These are phyloP conservation scores for Pistacia vera DNA, from an alignment of 345 rosid genomes.

Conservation along the genomic window DNA sequence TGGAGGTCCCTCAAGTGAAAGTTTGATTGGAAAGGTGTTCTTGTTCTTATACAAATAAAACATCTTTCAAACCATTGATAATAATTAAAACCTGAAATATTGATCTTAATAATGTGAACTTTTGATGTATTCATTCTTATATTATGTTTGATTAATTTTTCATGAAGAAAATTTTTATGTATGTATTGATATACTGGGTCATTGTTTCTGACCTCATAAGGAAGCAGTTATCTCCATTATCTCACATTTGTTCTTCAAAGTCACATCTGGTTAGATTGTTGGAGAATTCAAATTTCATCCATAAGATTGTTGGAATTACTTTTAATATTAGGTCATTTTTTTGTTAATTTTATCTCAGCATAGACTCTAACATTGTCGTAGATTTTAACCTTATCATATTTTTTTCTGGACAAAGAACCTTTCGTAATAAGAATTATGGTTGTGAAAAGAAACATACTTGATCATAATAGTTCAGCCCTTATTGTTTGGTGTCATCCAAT, in stretches of 20 bases:
- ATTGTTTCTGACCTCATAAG: neutral
- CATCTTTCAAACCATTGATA: neutral
- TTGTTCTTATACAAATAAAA: neutral
- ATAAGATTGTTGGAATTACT: neutral
- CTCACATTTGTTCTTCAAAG: neutral
- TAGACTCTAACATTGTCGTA: neutral
- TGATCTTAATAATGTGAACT: neutral
- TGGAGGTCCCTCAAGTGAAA: neutral
- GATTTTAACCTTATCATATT: neutral
- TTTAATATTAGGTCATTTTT: neutral
- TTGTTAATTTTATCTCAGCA: neutral
- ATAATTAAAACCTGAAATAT: constrained; percentile 5
- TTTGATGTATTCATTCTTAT: neutral
- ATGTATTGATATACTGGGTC: neutral
- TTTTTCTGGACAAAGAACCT: neutral
- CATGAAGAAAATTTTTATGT: neutral
- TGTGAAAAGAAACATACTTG: neutral
- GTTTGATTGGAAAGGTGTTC: neutral
- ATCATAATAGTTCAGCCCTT: neutral
- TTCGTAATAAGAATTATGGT: neutral
- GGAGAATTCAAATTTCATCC: neutral
- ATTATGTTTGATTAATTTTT: neutral
- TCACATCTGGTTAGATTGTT: neutral
- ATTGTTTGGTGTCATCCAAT: neutral
- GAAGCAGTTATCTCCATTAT: neutral